Conservation (phyloP, 1,139 yeast species). For the Blastobotrys ciferrii region DNA sequence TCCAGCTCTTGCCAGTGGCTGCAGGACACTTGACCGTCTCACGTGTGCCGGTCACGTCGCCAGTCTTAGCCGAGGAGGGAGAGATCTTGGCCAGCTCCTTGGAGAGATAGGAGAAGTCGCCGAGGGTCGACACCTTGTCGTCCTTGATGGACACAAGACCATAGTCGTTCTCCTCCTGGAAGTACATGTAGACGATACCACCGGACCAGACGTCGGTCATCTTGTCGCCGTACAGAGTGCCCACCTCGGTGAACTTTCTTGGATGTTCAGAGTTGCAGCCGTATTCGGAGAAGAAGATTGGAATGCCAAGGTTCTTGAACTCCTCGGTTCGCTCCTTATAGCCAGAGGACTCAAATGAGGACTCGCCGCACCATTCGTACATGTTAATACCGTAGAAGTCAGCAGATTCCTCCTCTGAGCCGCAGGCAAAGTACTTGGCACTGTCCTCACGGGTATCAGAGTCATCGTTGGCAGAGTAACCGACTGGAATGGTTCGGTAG, state of each 20-base stretch:
- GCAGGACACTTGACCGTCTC: constrained; percentile 53
- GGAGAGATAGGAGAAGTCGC: constrained; percentile 56
- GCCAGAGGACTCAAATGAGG: constrained; percentile 74
- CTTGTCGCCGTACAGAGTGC: constrained; percentile 43
- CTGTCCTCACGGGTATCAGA: constrained; percentile 47
- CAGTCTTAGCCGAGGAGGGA: constrained; percentile 58
- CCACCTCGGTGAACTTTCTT: constrained; percentile 76
- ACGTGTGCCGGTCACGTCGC: constrained; percentile 46
- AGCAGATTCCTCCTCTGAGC: constrained; percentile 57
- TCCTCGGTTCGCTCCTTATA: constrained; percentile 72
- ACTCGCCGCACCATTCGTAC: constrained; percentile 97
- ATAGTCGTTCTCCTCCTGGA: constrained; percentile 84
- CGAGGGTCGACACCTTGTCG: constrained; percentile 54
- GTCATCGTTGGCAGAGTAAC: constrained; percentile 98
- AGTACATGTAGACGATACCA: constrained; percentile 89
- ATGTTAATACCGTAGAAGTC: constrained; percentile 96
- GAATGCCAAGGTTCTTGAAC: constrained; percentile 63
- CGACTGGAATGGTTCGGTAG: constrained; percentile 78
- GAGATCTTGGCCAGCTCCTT: constrained; percentile 50
- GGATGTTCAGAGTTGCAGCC: constrained; percentile 79
- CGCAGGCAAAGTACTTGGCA: constrained; percentile 81
- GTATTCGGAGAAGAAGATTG: constrained; percentile 87
- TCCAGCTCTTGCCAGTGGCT: constrained; percentile 48
- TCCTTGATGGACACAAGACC: constrained; percentile 78
- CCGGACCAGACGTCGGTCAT: constrained; percentile 89